Evolutionary conservation across 805 yeast species (phyloP), one percentile per base, ranked within the genome.

Genomic region (Millerozyma miso): DNA sequence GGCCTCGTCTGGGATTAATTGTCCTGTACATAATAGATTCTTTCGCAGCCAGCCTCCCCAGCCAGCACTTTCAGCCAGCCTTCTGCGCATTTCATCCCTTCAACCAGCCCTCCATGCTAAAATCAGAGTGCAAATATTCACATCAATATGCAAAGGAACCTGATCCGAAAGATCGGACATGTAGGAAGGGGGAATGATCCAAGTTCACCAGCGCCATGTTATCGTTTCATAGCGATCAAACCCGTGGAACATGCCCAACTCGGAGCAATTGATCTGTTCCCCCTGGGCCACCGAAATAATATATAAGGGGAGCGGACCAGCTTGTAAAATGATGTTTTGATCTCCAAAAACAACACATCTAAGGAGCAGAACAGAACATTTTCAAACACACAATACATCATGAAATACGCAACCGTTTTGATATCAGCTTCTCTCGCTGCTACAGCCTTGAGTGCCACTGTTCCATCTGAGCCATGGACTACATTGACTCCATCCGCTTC

Each of bases 401-500:
- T 56, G 61, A 54, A 48, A 42, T 56, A 56, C 47, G 46, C 60
- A 31, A 34, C 46, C 13, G 39, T 52, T 40, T 42, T 53, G 29
- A 38, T 57, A 37, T 40, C 59, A 41, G 53, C 73, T 40, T 65
- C 78, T 50, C 57, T 79, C 34, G 72, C 74, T 41, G 60, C 78
- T n/a, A 46, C 71, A 14, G 71, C 81, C 29, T 41, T 73, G 40
- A 83, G 85, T 40, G 87, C 87, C 45, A 76, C 76, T 52, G 77
- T 80, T 51, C 85, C 85, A 48, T 62, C 80, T 41, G 83, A 78
- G 46, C 80, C 83, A 54, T 84, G 85, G 85, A 63, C 84, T 42
- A 81, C 88, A 42, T 73, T 85, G 62, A 83, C 89, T 32, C 90
- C 93, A 52, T 44, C 62, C 34, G 77, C 76, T 38, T 61, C 78